Evolutionary conservation across 73 alveolate species (phyloP), one percentile per base, ranked within the genome.

Genomic region (Breviolum minutum): DNA sequence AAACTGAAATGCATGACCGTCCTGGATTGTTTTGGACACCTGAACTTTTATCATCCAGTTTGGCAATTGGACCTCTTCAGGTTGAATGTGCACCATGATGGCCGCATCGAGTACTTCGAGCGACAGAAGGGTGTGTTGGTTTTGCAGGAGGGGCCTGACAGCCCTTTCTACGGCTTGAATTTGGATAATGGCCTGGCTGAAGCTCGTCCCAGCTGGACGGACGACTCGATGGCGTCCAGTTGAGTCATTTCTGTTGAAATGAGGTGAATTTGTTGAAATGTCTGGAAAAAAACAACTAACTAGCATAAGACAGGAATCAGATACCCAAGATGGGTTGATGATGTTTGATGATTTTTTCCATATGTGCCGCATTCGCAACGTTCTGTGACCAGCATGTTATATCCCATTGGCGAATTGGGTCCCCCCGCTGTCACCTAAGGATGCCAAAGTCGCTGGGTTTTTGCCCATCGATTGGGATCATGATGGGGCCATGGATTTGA

Each of bases 121-220:
- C 95, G 95, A 27, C 66, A 81, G 66, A 63, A 89, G 17, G 95
- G 95, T 8, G 95, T 62, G 71, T 85, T 89, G 60, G 85, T 68
- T 9, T 32, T 22, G 84, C 32, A 69, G 61, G 60, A 30, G 13
- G 95, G 95, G 62, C 71, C 95, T 13, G 86, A 89, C 17, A 89
- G 95, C 86, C 95, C 95, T 9, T 89, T 89, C 71, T 22, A 60
- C n/a, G 93, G 76, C 22, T 12, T 84, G 77, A 61, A 84, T 84
- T 84, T 84, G 93, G 93, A 84, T 77, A 84, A 84, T n/a, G 93
- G 93, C 19, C 93, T 84, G 61, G 93, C 93, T 27, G 93, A 81
- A 81, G 22, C 90, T 81, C 54, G 70, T 14, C 63, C 48, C 48
- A 26, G 13, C 54, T 24, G 27, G 54, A 16, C 17, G 24, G 77